These are phyloP conservation scores for Corylus avellana DNA, from an alignment of 306 rosid genomes.

Conservation along the genomic window DNA sequence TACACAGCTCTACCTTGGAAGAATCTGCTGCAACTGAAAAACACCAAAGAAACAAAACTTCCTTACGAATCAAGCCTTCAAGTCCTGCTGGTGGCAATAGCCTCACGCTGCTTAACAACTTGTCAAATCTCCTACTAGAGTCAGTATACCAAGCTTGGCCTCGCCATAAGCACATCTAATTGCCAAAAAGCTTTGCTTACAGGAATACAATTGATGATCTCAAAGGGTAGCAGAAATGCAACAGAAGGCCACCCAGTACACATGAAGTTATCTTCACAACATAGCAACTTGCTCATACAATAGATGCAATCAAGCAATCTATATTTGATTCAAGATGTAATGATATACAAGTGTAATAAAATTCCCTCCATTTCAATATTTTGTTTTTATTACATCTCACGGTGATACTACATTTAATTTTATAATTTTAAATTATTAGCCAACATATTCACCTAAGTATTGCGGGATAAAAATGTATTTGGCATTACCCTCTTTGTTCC, in stretches of 20 bases:
- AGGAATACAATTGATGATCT: background rate
- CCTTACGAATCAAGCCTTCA: background rate
- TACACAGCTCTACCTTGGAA: background rate
- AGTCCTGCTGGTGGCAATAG: background rate
- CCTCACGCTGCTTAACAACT: background rate
- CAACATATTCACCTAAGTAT: too few relatives aligned
- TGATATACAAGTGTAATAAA: background rate
- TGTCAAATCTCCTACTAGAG: background rate
- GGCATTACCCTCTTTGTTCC: too few relatives aligned
- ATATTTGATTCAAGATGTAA: background rate
- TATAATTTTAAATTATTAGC: too few relatives aligned
- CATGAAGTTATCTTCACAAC: too few relatives aligned
- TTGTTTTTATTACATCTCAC: too few relatives aligned
- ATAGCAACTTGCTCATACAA: background rate
- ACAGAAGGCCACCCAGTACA: background rate
- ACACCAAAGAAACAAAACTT: background rate
- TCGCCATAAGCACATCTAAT: background rate
- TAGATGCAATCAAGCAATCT: background rate
- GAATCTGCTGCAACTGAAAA: background rate
- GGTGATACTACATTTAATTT: too few relatives aligned
- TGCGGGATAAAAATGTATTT: too few relatives aligned
- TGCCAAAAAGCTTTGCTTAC: background rate
- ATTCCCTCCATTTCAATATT: too few relatives aligned
- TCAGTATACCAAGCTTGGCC: background rate
- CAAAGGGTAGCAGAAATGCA: background rate